Evolutionary conservation across 2,329 filamentous ascomycete species (phyloP).

Genomic region (Neoarthrinium moseri): DNA sequence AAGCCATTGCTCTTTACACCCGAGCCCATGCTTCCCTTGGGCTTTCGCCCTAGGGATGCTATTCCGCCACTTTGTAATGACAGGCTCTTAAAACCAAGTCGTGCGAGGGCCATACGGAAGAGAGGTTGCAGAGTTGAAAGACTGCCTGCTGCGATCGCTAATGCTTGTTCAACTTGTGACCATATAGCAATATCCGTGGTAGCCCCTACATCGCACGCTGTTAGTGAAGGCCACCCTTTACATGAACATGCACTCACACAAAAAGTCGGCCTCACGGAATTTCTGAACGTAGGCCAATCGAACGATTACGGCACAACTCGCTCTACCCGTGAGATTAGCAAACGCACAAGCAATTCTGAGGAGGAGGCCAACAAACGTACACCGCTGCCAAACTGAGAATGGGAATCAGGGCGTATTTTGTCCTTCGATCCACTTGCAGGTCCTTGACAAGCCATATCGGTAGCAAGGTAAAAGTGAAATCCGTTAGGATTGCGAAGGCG

Average conservation of each 20-base stretch:
- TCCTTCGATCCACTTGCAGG: slow-evolving; percentile 44
- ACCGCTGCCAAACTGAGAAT: slow-evolving; percentile 49
- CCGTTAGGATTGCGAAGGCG: slow-evolving; percentile 35
- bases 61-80: too few species aligned
- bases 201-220: slow-evolving; percentile 1
- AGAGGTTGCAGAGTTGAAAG: slow-evolving; percentile 29
- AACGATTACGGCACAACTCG: slow-evolving; percentile 18
- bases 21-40: too few species aligned
- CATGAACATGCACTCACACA: slow-evolving; percentile 10
- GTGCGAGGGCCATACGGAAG: too few species aligned
- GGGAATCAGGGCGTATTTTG: slow-evolving; percentile 42
- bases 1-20: too few species aligned
- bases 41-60: too few species aligned
- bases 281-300: slow-evolving; percentile 17
- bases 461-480: slow-evolving; percentile 39
- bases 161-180: slow-evolving; percentile 29
- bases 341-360: not conserved
- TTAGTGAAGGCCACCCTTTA: not conserved
- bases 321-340: slow-evolving; percentile 8
- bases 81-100: too few species aligned
- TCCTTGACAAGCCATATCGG: slow-evolving; percentile 46
- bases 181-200: slow-evolving; percentile 27
- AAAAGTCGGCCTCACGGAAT: slow-evolving; percentile 17
- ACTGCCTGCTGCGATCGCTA: slow-evolving; percentile 29
- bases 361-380: slow-evolving; percentile 14